A percentile compares a stretch with the other conserved stretches of the same genome.
phyloP scores from a whole-genome alignment of 2,329 filamentous ascomycete genomes.

The Elsinoe ampelina region DNA sequence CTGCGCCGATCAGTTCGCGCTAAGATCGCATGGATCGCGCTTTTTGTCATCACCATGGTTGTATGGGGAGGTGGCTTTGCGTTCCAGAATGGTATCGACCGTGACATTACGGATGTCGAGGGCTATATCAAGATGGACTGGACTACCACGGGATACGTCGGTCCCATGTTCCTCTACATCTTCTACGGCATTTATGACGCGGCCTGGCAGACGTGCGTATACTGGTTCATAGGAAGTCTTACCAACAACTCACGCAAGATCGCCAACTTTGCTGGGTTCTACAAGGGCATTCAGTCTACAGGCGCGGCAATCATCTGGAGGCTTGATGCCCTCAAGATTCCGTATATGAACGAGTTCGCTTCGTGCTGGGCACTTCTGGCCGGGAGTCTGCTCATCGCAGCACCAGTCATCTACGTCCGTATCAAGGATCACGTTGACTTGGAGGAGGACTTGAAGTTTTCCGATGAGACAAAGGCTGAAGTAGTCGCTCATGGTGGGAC shows the following conservation, averaged over 20 bases:
- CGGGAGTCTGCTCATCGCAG: conserved; percentile 64
- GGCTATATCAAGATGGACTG: conserved; percentile 50
- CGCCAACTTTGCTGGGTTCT: conserved; percentile 85
- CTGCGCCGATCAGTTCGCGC: conserved; percentile 59
- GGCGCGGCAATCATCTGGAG: conserved; percentile 69
- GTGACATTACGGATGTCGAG: conserved; percentile 23
- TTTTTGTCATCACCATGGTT: conserved; percentile 62
- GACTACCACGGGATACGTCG: conserved; percentile 57
- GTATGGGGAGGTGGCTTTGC: conserved; percentile 79
- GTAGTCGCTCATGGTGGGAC: conserved; percentile 35
- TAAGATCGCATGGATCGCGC: conserved; percentile 49
- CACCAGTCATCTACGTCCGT: conserved; percentile 68
- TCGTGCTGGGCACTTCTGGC: conserved; percentile 67
- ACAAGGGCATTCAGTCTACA: conserved; percentile 85
- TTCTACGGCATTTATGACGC: conserved; percentile 88
- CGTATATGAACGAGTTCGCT: conserved; percentile 65
- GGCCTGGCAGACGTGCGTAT: conserved; percentile 79
- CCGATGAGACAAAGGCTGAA: conserved; percentile 71
- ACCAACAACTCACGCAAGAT: conserved; percentile 88
- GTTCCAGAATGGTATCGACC: conserved; percentile 57
- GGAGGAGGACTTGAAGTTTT: conserved; percentile 75
- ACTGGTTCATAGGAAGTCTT: conserved; percentile 93
- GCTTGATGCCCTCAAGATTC: conserved; percentile 52
- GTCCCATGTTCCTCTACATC: conserved; percentile 80
- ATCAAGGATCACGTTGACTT: conserved; percentile 73